These are phyloP conservation scores for Kingdonia uniflora DNA, from an alignment of 164 flowering plant genomes.

Conservation along the genomic window DNA sequence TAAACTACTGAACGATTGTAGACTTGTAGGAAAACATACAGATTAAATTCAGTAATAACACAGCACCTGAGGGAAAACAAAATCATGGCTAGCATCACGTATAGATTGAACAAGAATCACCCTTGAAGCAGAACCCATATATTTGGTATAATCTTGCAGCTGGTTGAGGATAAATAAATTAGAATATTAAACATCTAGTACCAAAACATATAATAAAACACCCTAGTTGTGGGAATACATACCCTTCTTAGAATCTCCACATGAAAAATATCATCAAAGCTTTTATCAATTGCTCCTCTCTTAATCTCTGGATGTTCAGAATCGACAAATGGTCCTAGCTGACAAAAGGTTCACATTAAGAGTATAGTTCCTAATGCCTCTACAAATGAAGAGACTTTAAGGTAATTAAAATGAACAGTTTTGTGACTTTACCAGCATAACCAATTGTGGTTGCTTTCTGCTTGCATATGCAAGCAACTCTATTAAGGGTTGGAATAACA, in stretches of 20 bases:
- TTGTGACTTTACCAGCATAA: conserved; percentile 50
- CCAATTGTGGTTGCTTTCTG: conserved; percentile 81
- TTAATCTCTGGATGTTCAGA: conserved; percentile 88
- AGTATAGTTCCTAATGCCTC: too few species aligned
- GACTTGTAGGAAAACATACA: too few species aligned
- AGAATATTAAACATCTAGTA: background rate
- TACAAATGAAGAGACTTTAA: background rate
- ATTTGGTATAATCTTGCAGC: conserved; percentile 82
- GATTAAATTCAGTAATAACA: too few species aligned
- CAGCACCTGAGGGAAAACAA: conserved; percentile 93
- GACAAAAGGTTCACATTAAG: conserved; percentile 14
- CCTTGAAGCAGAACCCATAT: conserved; percentile 67
- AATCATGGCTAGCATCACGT: conserved; percentile 89
- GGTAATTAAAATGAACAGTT: background rate
- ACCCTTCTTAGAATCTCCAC: conserved; percentile 72
- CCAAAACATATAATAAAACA: background rate
- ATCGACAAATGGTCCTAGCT: conserved; percentile 97
- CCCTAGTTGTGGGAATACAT: conserved; percentile 1
- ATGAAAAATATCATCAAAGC: conserved; percentile 70
- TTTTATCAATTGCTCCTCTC: conserved; percentile 50
- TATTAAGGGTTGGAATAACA: conserved; percentile 76
- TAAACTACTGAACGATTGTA: too few species aligned
- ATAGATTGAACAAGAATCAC: conserved; percentile 81
- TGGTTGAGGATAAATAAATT: conserved; percentile 17
- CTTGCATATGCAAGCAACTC: conserved; percentile 82